A percentile compares a stretch with the other conserved stretches of the same genome.
Conservation (phyloP, 2,329 filamentous ascomycete species). For the Diaporthe humulicola region DNA sequence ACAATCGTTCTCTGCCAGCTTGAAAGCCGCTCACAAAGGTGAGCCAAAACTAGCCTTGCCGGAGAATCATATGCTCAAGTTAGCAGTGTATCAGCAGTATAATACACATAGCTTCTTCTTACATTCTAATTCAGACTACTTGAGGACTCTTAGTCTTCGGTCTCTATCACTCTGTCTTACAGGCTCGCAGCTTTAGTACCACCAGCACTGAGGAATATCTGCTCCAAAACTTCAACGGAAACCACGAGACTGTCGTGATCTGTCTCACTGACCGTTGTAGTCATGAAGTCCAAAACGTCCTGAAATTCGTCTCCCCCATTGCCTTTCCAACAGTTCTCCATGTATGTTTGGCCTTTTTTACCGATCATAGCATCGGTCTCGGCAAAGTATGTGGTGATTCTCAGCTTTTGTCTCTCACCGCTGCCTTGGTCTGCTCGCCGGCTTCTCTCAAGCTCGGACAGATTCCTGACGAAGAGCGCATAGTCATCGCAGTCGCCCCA, state of each 20-base stretch:
- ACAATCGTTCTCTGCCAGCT: too few species aligned
- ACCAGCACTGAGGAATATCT: slow-evolving; percentile 21
- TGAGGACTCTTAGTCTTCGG: background rate
- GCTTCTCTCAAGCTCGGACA: slow-evolving; percentile 13
- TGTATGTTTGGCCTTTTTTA: slow-evolving; percentile 28
- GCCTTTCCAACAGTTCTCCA: slow-evolving; percentile 33
- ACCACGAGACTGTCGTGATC: slow-evolving; percentile 25
- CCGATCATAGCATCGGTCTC: slow-evolving; percentile 35
- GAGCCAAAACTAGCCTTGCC: too few species aligned
- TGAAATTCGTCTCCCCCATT: background rate
- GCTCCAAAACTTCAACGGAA: slow-evolving; percentile 5
- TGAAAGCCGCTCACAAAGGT: too few species aligned
- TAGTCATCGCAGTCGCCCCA: slow-evolving; percentile 37
- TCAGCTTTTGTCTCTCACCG: background rate
- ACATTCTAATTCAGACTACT: too few species aligned
- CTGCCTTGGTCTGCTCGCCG: background rate
- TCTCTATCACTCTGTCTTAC: background rate
- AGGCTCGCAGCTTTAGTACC: background rate
- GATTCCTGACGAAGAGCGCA: slow-evolving; percentile 17
- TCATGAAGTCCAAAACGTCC: background rate
- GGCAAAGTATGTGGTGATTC: slow-evolving; percentile 31
- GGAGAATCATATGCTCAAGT: too few species aligned
- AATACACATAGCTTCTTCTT: too few species aligned
- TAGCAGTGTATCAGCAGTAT: too few species aligned
- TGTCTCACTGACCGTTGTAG: slow-evolving; percentile 5